phyloP scores from a whole-genome alignment of 2,329 filamentous ascomycete species.

The Verticillium nonalfalfae region DNA sequence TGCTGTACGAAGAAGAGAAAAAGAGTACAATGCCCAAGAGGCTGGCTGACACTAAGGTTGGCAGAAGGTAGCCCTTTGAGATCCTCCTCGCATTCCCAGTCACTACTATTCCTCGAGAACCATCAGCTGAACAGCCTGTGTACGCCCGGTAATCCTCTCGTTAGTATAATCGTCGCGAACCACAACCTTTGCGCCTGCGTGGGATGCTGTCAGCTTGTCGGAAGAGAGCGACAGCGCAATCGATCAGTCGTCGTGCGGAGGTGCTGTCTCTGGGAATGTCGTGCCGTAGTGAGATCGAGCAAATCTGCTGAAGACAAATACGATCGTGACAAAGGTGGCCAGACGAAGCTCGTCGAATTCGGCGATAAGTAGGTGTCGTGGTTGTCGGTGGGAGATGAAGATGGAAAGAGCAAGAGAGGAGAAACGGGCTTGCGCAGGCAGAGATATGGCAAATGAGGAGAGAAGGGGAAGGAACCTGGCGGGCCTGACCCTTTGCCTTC shows the following conservation, averaged over 20 bases:
- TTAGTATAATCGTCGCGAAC: not conserved
- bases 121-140: conserved; percentile 12
- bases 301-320: not conserved
- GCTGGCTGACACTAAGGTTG: conserved; percentile 12
- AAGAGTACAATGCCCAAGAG: conserved; percentile 17
- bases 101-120: conserved; percentile 12
- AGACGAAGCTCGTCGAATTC: not conserved
- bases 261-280: not conserved
- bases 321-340: not conserved
- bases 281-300: not conserved
- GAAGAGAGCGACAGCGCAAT: not conserved
- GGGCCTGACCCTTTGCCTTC: not conserved
- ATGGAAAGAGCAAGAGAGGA: not conserved
- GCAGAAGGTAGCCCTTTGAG: conserved; percentile 14
- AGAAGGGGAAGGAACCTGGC: not conserved
- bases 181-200: not conserved
- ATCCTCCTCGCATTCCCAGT: conserved; percentile 13
- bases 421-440: not conserved
- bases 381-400: not conserved
- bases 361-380: not conserved
- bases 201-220: not conserved
- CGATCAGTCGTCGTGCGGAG: not conserved
- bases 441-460: not conserved
- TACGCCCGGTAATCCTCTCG: conserved; percentile 4
- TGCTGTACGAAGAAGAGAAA: conserved; percentile 15